Percentiles rank a stretch among this genome's conserved stretches.
Evolutionary conservation across 2,329 filamentous ascomycete genomes (phyloP).

Genomic region (Endothia cerciana): DNA sequence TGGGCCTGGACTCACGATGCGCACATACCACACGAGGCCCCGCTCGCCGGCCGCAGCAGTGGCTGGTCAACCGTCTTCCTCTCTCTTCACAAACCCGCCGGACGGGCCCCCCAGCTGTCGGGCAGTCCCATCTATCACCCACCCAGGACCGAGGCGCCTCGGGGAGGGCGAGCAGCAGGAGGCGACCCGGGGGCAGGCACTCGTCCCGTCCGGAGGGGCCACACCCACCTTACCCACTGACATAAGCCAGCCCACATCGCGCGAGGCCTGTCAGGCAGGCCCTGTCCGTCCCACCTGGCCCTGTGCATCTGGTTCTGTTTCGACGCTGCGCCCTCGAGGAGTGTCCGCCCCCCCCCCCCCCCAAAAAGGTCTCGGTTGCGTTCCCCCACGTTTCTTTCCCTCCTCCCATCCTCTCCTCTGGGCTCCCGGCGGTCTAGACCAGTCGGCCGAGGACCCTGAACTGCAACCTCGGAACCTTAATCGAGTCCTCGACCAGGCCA

Average conservation of each 20-base stretch:
- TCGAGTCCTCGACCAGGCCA: neutral
- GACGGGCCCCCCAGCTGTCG: neutral
- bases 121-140: too few species aligned
- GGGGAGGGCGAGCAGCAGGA: neutral
- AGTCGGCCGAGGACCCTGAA: neutral
- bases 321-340: too few species aligned
- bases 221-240: too few species aligned
- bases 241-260: neutral
- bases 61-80: neutral
- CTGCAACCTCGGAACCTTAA: conserved; percentile 7
- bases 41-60: too few species aligned
- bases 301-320: neutral
- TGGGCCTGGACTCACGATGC: neutral
- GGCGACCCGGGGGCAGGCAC: neutral
- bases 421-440: conserved; percentile 5
- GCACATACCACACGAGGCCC: neutral
- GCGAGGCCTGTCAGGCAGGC: neutral
- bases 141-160: neutral
- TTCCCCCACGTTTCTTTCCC: neutral
- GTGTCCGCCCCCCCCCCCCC: too few species aligned
- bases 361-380: neutral
- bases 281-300: neutral
- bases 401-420: neutral
- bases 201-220: neutral
- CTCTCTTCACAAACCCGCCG: too few species aligned